Evolutionary conservation across 441 rosid species (phyloP), one percentile per base, ranked within the genome.

Genomic region (Croton laevigatus): DNA sequence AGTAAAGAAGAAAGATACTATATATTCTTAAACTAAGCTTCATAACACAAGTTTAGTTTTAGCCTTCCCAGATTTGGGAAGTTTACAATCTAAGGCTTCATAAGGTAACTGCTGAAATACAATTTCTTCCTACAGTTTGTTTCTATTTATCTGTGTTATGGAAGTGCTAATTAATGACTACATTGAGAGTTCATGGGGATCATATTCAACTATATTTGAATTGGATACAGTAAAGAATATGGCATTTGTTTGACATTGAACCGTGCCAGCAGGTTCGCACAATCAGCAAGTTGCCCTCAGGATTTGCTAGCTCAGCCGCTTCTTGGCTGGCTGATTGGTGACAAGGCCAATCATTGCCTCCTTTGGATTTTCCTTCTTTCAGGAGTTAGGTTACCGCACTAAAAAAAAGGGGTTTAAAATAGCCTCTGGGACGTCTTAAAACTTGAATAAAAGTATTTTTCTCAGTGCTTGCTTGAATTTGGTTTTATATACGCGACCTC

Each of bases 321-420:
- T 87, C 81, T n/a, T n/a, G 73, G 91, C 74, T 91, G 90, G 91
- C 78, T 93, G 55, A 77, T 73, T 51, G 97, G 94, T 48, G 89
- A 80, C 0, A 70, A 79, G 11, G 66, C 87, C 51, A 54, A 57
- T 68, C 86, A 53, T 66, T 84, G 66, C 67, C 89, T 70, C 84
- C 96, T 49, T 65, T 91, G 65, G 89, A 88, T 48, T 82, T 78
- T 59, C 94, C 94, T n/a, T 3, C 85, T 93, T 54, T 75, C 81
- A 23, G 91, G 94, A 1, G 78, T 89, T 19, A 62, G 74, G 51
- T 62, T 16, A 62, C 68, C 9, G 53, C 36, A 19, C 74, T 6
- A n/a, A n/a, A n/a, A 19, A 60, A 14, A 71, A 71, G 38, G 73
- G 67, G 14, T 13, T 70, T 44, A 61, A 36, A 61, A 51, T 93